phyloP scores from a whole-genome alignment of 1,284 basidiomycete genomes.

The Mycosarcoma mackinlayi region DNA sequence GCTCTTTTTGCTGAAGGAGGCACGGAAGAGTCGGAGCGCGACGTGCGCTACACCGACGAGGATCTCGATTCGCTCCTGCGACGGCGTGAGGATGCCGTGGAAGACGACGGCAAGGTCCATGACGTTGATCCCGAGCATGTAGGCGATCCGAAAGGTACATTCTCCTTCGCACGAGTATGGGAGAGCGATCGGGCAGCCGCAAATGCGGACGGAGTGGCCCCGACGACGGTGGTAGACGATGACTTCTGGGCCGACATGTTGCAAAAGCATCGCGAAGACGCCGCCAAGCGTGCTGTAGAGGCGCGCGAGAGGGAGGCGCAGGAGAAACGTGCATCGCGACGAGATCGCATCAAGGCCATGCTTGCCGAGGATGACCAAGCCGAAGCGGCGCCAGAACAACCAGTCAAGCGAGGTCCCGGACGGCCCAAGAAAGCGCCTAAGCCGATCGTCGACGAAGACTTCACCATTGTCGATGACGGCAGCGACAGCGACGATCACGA shows the following conservation, averaged over 20 bases:
- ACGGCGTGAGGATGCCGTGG: conserved; percentile 52
- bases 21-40: conserved; percentile 55
- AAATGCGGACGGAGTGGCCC: conserved; percentile 37
- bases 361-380: conserved; percentile 20
- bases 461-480: conserved; percentile 10
- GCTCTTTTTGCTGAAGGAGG: conserved; percentile 67
- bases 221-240: conserved; percentile 54
- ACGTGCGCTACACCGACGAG: conserved; percentile 63
- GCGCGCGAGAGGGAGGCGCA: conserved; percentile 18
- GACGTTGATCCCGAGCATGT: conserved; percentile 10
- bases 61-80: conserved; percentile 66
- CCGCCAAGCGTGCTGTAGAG: conserved; percentile 28
- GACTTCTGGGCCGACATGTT: conserved; percentile 65
- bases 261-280: conserved; percentile 58
- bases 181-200: conserved; percentile 43
- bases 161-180: conserved; percentile 68
- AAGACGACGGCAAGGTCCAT: conserved; percentile 39
- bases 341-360: conserved; percentile 39
- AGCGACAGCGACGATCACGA: conserved; percentile 41
- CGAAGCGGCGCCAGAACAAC: neutral
- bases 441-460: conserved; percentile 31
- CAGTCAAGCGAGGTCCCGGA: conserved; percentile 26
- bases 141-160: conserved; percentile 39
- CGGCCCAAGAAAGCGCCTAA: conserved; percentile 29
- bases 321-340: conserved; percentile 30